Evolutionary conservation across 2,329 filamentous ascomycete genomes (phyloP), one percentile per base, ranked within the genome.

Genomic region (Phyllosticta citribraziliensis): DNA sequence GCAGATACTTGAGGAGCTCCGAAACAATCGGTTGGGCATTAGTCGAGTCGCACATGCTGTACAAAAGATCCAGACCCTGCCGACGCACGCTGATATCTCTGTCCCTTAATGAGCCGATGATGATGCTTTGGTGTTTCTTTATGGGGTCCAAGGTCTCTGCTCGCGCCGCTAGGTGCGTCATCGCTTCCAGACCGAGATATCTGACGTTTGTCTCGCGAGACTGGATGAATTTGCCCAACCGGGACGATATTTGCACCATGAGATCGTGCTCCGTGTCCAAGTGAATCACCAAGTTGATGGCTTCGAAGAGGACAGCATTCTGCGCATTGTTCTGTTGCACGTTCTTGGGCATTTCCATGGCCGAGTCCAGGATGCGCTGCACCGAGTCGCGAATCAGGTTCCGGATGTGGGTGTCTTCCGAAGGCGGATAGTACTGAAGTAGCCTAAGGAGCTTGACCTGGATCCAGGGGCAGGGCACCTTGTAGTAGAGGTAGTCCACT

Each of bases 251-350:
- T 70, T 97, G 92, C 69, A 96, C 88, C 91, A 99, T 97, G 58
- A 99, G 80, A 22, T 88, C 88, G 66, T 93, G 89, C 73, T 99
- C 94, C 0, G 91, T 97, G 68, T 97, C 94, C 24, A 99, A 83
- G 71, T 99, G 94, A 66, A 99, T 99, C 67, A 97, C 94, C 53
- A 99, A 84, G 72, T 99, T 97, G 74, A 99, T 99, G 24, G 94
- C 95, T 78, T 99, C 94, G 70, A 99, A 99, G 1, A 99, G 81
- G 14, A 99, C 91, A 0, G 94, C 94, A 70, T 99, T 99, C 71
- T 97, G 94, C 0, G 94, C 94, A 72, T 99, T 99, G 75, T 99
- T 99, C 72, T 99, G 94, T 75, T 99, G 94, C 17, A 99, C 94
- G 69, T 99, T 99, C 78, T 97, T 99, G 58, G 91, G 94, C 71